Evolutionary conservation across 805 yeast genomes (phyloP), one percentile per base, ranked within the genome.

Genomic region (Wilhelminamyces savonicus): DNA sequence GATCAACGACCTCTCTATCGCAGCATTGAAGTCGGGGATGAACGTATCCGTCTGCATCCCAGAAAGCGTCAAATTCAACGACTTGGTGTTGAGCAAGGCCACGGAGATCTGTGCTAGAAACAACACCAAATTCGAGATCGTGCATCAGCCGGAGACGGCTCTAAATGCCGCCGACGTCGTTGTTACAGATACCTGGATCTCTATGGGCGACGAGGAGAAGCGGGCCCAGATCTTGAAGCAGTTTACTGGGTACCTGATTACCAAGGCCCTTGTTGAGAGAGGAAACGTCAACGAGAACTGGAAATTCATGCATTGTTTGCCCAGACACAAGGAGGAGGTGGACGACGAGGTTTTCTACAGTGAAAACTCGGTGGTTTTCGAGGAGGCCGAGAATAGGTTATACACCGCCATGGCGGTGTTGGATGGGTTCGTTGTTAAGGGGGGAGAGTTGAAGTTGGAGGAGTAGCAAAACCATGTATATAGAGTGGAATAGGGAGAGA

Each of bases 291-390:
- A 69, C 33, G 30, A 64, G 12, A 59, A 73, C 50, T 90, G 90
- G 83, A 85, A 77, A 54, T 92, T 92, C 61, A 88, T 92, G 97
- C 98, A 92, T 56, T 92, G 98, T 59, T 69, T 92, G 44, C 98
- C 98, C 41, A 81, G 98, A 61, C 95, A 92, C 46, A 72, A 76
- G 16, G 96, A 88, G 56, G 98, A 92, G 59, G 98, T 92, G 22
- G 72, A 77, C 22, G 98, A 92, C 55, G 95, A 82, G 26, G 92
- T 92, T 2, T 92, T 92, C 53, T 90, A 90, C 62, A 66, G 87
- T 30, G 76, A 77, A 20, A 49, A 50, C 23, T 85, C 96, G 3
- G 61, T 92, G 33, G 98, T 92, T 3, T 92, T 92, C 58, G 81
- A 78, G 44, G 97, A 92, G 65, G 98, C 95, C 27, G 98, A 92